These are phyloP conservation scores for Emergomyces pasteurianus DNA, from an alignment of 2,329 filamentous ascomycete species.

Conservation along the genomic window DNA sequence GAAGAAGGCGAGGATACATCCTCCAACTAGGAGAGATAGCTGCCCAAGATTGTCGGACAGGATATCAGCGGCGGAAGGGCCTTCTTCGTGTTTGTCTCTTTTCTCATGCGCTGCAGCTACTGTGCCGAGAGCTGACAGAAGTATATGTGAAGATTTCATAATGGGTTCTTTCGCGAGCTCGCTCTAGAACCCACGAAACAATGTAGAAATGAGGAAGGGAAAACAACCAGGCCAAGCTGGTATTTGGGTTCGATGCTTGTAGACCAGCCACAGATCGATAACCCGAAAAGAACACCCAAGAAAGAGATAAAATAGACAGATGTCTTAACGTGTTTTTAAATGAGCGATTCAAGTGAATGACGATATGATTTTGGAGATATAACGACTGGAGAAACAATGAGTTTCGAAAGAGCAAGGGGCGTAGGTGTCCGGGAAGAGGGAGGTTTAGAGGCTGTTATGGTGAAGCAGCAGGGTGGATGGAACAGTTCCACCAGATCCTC, in stretches of 20 bases:
- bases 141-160: background rate
- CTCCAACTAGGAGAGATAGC: slow-evolving; percentile 53
- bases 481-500: background rate
- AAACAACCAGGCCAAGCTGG: slow-evolving; percentile 1
- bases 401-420: background rate
- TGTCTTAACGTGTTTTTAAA: background rate
- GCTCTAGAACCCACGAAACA: background rate
- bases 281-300: background rate
- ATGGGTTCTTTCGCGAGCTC: slow-evolving; percentile 2
- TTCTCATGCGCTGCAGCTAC: slow-evolving; percentile 1
- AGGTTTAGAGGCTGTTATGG: background rate
- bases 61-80: slow-evolving; percentile 5
- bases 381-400: background rate
- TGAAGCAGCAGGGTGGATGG: background rate
- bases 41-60: slow-evolving; percentile 46
- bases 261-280: background rate
- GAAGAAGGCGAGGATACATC: slow-evolving; percentile 49
- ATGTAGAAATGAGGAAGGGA: background rate
- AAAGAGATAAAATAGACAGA: background rate
- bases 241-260: background rate
- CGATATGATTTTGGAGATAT: background rate
- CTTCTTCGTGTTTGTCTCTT: background rate
- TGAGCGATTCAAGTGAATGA: background rate
- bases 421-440: background rate
- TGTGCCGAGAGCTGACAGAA: background rate